Evolutionary conservation across 164 flowering plant genomes (phyloP).

Genomic region (Magnolia officinalis): DNA sequence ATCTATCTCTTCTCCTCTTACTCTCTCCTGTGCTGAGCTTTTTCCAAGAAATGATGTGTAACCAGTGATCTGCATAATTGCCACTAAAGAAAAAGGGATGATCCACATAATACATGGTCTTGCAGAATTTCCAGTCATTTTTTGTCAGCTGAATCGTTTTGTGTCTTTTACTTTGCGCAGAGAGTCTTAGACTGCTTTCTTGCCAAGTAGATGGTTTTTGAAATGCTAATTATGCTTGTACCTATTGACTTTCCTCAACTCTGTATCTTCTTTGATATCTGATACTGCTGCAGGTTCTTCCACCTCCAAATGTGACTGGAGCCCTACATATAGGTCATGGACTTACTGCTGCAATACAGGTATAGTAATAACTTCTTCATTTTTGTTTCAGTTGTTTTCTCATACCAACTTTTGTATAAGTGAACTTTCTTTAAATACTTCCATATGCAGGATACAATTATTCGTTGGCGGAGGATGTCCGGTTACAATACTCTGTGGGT

Average conservation of each 20-base stretch:
- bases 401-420: neutral
- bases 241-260: neutral
- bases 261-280: neutral
- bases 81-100: too few relatives aligned
- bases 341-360: conserved; percentile 91
- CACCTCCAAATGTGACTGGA: conserved; percentile 99
- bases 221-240: neutral
- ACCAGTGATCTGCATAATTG: too few relatives aligned
- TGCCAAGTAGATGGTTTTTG: neutral
- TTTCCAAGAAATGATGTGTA: too few relatives aligned
- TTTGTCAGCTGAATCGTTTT: too few relatives aligned
- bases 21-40: too few relatives aligned
- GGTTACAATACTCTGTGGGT: conserved; percentile 93
- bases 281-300: conserved; percentile 56
- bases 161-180: too few relatives aligned
- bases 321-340: conserved; percentile 98
- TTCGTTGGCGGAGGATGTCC: conserved; percentile 93
- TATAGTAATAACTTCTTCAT: conserved; percentile 14
- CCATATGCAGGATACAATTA: conserved; percentile 72
- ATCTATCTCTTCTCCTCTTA: too few relatives aligned
- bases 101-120: too few relatives aligned
- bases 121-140: too few relatives aligned
- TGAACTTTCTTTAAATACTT: neutral
- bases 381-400: neutral
- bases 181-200: neutral